A percentile compares a stretch with the other conserved stretches of the same genome.
phyloP scores from a whole-genome alignment of 1,139 yeast genomes.

The Saccharomyces hybrid region DNA sequence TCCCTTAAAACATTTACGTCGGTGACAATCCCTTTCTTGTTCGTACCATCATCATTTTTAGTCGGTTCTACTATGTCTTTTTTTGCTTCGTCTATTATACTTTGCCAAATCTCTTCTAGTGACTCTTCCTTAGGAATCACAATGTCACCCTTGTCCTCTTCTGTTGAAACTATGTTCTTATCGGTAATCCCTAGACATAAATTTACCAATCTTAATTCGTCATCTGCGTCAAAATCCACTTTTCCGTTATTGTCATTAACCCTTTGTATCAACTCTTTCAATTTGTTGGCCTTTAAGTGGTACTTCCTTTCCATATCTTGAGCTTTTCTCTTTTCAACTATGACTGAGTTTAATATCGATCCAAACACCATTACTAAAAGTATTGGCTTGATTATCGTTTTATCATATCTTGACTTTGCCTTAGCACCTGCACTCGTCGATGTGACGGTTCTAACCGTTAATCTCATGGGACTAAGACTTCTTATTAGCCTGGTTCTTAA shows the following conservation, averaged over 20 bases:
- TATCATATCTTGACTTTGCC: conserved; percentile 27
- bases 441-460: background rate
- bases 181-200: conserved; percentile 13
- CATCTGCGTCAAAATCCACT: conserved; percentile 20
- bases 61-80: conserved; percentile 3
- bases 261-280: conserved; percentile 27
- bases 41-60: background rate
- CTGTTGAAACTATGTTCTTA: conserved; percentile 9
- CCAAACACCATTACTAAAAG: conserved; percentile 32
- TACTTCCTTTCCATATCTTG: conserved; percentile 36
- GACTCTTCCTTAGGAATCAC: conserved; percentile 20
- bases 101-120: conserved; percentile 22
- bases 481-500: background rate
- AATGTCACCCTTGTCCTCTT: conserved; percentile 11
- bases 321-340: conserved; percentile 34
- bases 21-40: background rate
- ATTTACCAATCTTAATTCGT: conserved; percentile 32
- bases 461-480: background rate
- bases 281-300: conserved; percentile 26
- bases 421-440: background rate
- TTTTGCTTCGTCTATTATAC: conserved; percentile 19
- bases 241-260: conserved; percentile 21
- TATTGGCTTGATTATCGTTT: conserved; percentile 28
- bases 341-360: conserved; percentile 33
- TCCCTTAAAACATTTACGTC: conserved; percentile 16